A percentile compares a stretch with the other conserved stretches of the same genome.
These are phyloP conservation scores for Schizonepeta tenuifolia DNA, from an alignment of 257 asterid species.

Conservation along the genomic window DNA sequence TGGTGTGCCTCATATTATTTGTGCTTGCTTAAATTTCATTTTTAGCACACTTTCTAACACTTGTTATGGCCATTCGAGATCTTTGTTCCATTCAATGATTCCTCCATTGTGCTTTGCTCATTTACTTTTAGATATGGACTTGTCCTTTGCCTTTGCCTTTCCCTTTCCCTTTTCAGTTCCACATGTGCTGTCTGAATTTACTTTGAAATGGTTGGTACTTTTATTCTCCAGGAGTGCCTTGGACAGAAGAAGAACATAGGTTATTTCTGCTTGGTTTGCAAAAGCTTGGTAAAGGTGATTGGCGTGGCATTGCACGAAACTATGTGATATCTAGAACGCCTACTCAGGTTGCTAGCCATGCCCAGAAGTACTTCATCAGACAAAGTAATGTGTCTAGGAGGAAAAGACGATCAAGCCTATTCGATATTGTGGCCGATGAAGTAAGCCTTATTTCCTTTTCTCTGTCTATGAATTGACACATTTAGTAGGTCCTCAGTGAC, in stretches of 20 bases:
- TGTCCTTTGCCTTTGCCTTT: too few relatives aligned
- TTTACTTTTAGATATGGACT: neutral
- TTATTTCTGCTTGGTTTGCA: conserved; percentile 95
- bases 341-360: conserved; percentile 99
- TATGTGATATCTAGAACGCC: conserved; percentile 92
- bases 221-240: conserved; percentile 72
- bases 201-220: conserved; percentile 6
- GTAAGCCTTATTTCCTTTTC: conserved; percentile 54
- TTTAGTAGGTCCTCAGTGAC: neutral
- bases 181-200: neutral
- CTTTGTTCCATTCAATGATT: neutral
- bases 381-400: conserved; percentile 91
- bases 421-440: conserved; percentile 90
- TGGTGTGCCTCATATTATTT: too few relatives aligned
- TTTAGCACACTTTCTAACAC: neutral
- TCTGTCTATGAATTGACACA: neutral
- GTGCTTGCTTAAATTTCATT: too few relatives aligned
- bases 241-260: conserved; percentile 99
- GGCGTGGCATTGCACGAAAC: conserved; percentile 99
- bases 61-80: conserved; percentile 7
- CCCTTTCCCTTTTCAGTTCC: conserved; percentile 21
- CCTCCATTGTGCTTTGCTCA: neutral
- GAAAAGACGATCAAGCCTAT: conserved; percentile 97
- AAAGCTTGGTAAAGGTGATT: conserved; percentile 99
- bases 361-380: conserved; percentile 95